A percentile compares a stretch with the other conserved stretches of the same genome.
Evolutionary conservation across 306 rosid species (phyloP).

Genomic region (Trichosanthes truncata): DNA sequence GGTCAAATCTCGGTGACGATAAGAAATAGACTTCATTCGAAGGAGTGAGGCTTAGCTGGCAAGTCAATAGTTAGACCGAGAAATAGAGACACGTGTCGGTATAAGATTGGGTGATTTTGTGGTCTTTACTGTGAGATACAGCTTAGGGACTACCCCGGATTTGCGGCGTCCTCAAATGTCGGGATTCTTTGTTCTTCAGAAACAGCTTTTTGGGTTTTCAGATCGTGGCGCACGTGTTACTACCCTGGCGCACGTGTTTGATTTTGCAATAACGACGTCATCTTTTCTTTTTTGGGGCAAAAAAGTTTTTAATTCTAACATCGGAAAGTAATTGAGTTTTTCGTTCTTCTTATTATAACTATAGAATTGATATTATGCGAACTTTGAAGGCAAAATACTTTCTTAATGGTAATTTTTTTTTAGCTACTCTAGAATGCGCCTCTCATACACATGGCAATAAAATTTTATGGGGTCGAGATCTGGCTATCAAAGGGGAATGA

Average conservation of each 20-base stretch:
- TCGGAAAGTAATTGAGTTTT: neutral
- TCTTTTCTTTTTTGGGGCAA: neutral
- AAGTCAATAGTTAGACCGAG: neutral
- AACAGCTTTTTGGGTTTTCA: neutral
- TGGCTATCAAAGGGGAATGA: no score
- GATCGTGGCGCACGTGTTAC: slow-evolving; percentile 1
- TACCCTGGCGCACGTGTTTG: neutral
- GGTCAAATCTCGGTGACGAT: neutral
- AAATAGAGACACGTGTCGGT: neutral
- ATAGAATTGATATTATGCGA: no score
- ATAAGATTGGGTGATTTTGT: neutral
- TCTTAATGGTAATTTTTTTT: no score
- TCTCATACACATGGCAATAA: no score
- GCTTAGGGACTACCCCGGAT: slow-evolving; percentile 9
- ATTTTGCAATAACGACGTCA: neutral
- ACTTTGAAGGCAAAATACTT: no score
- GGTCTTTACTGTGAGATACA: slow-evolving; percentile 1
- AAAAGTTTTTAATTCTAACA: neutral
- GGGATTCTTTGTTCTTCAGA: neutral
- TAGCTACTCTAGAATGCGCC: no score
- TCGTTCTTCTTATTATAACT: no score
- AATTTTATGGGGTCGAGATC: no score
- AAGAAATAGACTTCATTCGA: neutral
- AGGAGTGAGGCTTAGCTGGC: neutral
- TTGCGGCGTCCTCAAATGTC: slow-evolving; percentile 10